These are phyloP conservation scores for Nakaseomyces uthaithaninus DNA, from an alignment of 1,139 yeast species.

Conservation along the genomic window DNA sequence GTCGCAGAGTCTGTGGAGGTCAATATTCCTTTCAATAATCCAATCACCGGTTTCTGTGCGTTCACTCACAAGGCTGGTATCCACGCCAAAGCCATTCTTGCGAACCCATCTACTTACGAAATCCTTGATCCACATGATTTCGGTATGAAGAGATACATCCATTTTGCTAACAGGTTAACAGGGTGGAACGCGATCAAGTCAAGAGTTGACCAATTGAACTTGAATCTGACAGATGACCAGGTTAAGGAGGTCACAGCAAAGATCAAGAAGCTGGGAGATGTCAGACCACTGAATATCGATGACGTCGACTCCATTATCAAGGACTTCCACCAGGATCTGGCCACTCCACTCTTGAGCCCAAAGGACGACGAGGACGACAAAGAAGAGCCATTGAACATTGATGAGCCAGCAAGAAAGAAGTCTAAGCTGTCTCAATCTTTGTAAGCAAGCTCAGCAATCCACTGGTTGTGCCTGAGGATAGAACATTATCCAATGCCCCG, in stretches of 20 bases:
- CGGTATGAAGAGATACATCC: slow-evolving; percentile 91
- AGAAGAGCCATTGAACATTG: slow-evolving; percentile 20
- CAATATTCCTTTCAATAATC: slow-evolving; percentile 95
- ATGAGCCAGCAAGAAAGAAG: slow-evolving; percentile 8
- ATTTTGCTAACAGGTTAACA: slow-evolving; percentile 93
- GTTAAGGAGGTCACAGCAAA: slow-evolving; percentile 89
- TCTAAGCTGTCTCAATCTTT: slow-evolving; percentile 4
- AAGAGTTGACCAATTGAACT: slow-evolving; percentile 93
- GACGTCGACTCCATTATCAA: slow-evolving; percentile 96
- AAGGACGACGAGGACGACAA: slow-evolving; percentile 24
- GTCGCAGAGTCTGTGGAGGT: slow-evolving; percentile 98
- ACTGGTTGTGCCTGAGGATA: no score
- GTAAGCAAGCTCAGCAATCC: background rate
- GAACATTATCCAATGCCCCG: no score
- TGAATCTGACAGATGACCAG: slow-evolving; percentile 84
- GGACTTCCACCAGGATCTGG: slow-evolving; percentile 72
- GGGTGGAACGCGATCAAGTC: slow-evolving; percentile 99
- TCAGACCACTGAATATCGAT: slow-evolving; percentile 87
- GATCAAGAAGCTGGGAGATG: slow-evolving; percentile 91
- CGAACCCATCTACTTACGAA: slow-evolving; percentile 97
- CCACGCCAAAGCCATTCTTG: slow-evolving; percentile 97
- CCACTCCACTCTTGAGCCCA: slow-evolving; percentile 35
- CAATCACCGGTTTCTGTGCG: slow-evolving; percentile 98
- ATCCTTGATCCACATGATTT: slow-evolving; percentile 90
- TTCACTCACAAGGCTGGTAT: slow-evolving; percentile 99